Evolutionary conservation across 805 yeast species (phyloP).

Genomic region (Saccharomyces eubayanus): DNA sequence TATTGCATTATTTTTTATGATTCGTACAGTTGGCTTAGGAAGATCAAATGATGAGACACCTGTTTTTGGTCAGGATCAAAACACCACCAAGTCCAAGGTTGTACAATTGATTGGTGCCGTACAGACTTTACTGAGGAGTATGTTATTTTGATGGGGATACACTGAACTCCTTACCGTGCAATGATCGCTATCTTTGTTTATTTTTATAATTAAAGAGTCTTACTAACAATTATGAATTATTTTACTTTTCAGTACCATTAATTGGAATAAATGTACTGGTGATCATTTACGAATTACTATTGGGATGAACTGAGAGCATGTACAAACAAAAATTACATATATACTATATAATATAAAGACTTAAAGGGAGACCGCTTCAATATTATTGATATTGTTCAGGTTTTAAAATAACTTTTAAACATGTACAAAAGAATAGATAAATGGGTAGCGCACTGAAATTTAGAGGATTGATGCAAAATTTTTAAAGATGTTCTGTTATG

Average conservation of each 20-base stretch:
- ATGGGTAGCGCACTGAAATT: not conserved
- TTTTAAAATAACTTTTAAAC: not conserved
- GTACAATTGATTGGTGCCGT: constrained; percentile 64
- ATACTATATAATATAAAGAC: not conserved
- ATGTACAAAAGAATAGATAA: not conserved
- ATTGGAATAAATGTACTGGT: constrained; percentile 59
- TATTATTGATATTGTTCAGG: not conserved
- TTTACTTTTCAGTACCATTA: constrained; percentile 43
- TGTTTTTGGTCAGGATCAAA: constrained; percentile 41
- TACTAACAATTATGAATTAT: not conserved
- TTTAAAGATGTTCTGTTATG: not conserved
- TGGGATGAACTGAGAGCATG: constrained; percentile 39
- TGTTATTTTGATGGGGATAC: constrained; percentile 16
- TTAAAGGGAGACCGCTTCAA: not conserved
- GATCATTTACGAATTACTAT: constrained; percentile 58
- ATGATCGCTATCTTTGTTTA: not conserved
- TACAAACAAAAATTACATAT: not conserved
- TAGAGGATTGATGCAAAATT: not conserved
- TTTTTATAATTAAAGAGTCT: not conserved
- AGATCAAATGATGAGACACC: constrained; percentile 31
- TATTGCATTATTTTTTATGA: not conserved
- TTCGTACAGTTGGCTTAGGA: constrained; percentile 37
- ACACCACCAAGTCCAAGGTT: constrained; percentile 48
- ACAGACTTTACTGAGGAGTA: constrained; percentile 63
- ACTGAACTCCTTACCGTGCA: not conserved